These are phyloP conservation scores for Rubia peregrina DNA, from an alignment of 305 asterid species.

Conservation along the genomic window DNA sequence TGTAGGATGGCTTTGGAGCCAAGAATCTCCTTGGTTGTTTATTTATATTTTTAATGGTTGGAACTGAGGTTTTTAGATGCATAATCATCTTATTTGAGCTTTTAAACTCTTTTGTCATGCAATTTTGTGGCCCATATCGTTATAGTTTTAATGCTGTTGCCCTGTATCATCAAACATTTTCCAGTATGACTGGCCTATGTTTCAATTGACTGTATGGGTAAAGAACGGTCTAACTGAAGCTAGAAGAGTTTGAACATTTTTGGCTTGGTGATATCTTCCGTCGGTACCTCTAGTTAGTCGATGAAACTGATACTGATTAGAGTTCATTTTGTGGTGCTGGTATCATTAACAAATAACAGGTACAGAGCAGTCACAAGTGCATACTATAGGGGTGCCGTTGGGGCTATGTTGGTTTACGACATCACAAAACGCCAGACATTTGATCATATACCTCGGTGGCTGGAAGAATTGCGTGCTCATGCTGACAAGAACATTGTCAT, in stretches of 20 bases:
- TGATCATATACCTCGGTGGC: slow-evolving; percentile 89
- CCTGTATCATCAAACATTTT: neutral
- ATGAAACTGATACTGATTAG: neutral
- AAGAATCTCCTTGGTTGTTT: neutral
- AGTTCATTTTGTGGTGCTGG: slow-evolving; percentile 7
- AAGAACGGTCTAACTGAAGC: neutral
- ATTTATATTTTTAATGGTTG: neutral
- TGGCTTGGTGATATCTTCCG: neutral
- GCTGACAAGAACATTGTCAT: slow-evolving; percentile 85
- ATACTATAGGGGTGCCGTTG: slow-evolving; percentile 77
- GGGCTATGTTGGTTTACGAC: slow-evolving; percentile 79
- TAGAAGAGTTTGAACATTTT: neutral
- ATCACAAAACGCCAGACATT: slow-evolving; percentile 66
- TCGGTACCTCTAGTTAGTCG: neutral
- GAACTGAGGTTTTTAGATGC: neutral
- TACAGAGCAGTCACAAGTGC: slow-evolving; percentile 88
- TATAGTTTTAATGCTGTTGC: neutral
- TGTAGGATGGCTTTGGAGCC: neutral
- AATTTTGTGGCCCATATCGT: neutral
- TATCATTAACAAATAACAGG: slow-evolving; percentile 37
- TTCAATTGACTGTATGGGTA: neutral
- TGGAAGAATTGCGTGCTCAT: slow-evolving; percentile 68
- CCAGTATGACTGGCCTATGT: neutral
- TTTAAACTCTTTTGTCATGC: neutral
- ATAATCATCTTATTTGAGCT: neutral